These are phyloP conservation scores for Suhomyces bribrorum DNA, from an alignment of 1,139 yeast genomes.

Conservation along the genomic window DNA sequence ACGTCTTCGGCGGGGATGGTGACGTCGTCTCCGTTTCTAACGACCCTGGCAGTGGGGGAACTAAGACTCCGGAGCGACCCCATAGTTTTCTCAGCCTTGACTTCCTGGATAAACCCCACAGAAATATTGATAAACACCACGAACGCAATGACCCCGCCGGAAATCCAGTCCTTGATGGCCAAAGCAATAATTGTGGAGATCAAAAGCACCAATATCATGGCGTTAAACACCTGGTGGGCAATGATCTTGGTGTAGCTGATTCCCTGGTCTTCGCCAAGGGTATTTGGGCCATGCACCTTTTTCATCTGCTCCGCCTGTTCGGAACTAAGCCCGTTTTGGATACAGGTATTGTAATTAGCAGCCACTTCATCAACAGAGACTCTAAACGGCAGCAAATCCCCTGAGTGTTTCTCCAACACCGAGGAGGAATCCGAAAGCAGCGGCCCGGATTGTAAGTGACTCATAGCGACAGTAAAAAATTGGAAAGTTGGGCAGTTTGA, in stretches of 20 bases:
- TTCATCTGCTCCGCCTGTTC: constrained; percentile 15
- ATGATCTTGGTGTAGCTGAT: constrained; percentile 28
- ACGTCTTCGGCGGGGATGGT: constrained; percentile 42
- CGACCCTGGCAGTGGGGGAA: constrained; percentile 41
- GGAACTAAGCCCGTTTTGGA: constrained; percentile 17
- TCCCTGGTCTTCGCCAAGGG: constrained; percentile 30
- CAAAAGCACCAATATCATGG: constrained; percentile 39
- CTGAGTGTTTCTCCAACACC: background rate
- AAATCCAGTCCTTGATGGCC: constrained; percentile 74
- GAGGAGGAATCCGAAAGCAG: background rate
- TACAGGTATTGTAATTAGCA: constrained; percentile 16
- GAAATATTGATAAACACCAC: constrained; percentile 34
- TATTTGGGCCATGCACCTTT: constrained; percentile 25
- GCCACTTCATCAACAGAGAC: constrained; percentile 16
- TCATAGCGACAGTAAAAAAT: background rate
- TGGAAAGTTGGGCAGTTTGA: background rate
- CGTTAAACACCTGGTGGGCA: constrained; percentile 41
- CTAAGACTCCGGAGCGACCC: constrained; percentile 35
- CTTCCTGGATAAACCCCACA: constrained; percentile 37
- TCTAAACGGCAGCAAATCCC: constrained; percentile 17
- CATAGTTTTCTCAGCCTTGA: constrained; percentile 43
- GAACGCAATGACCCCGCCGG: constrained; percentile 69
- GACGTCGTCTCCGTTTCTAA: constrained; percentile 39
- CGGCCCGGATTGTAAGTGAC: background rate
- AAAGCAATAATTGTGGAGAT: constrained; percentile 39